These are phyloP conservation scores for Xylariaceae sp. DNA, from an alignment of 2,329 filamentous ascomycete genomes.

Conservation along the genomic window DNA sequence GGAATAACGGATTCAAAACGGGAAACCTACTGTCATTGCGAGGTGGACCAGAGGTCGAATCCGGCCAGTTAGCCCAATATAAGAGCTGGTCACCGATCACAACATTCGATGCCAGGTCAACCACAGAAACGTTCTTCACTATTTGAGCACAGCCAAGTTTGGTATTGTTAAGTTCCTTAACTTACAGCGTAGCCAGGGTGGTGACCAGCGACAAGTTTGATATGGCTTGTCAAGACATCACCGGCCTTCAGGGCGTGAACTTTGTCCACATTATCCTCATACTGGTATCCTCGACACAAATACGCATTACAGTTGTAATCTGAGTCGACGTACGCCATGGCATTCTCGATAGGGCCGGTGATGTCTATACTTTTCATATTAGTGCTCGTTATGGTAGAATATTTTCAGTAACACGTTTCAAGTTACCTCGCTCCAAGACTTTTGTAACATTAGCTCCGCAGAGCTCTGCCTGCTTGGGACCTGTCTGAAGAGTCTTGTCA, in stretches of 20 bases:
- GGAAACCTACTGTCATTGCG: conserved; percentile 47
- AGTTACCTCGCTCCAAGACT: conserved; percentile 30
- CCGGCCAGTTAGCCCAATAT: conserved; percentile 46
- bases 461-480: conserved; percentile 31
- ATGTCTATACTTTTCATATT: conserved; percentile 23
- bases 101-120: conserved; percentile 52
- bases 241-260: conserved; percentile 40
- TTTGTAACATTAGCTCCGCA: conserved; percentile 33
- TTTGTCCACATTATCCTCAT: conserved; percentile 40
- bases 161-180: neutral
- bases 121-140: conserved; percentile 53
- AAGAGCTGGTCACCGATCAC: conserved; percentile 56
- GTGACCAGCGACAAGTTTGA: conserved; percentile 49
- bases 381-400: neutral
- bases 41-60: conserved; percentile 30
- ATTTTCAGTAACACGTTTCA: neutral
- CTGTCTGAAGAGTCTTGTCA: conserved; percentile 24
- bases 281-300: conserved; percentile 41
- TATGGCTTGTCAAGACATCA: conserved; percentile 45
- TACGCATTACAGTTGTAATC: conserved; percentile 38
- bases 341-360: conserved; percentile 39
- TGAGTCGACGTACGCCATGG: conserved; percentile 31
- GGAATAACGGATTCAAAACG: conserved; percentile 44
- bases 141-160: conserved; percentile 26
- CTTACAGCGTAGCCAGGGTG: conserved; percentile 40